Evolutionary conservation across 371 early-diverging fungal species (phyloP).

Genomic region (Mortierella sp.): DNA sequence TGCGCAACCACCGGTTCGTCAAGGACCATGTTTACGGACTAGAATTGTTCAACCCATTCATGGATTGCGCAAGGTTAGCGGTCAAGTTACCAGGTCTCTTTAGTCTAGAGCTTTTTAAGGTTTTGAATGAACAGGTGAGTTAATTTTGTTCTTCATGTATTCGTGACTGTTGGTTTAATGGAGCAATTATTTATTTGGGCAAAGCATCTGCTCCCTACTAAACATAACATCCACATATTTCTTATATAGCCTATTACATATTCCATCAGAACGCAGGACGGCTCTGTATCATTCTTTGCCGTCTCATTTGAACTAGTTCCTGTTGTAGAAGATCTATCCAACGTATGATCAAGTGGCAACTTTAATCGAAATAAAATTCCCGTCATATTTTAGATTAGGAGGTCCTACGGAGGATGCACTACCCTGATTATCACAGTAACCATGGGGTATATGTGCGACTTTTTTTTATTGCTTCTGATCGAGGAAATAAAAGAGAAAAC

Average conservation of each 20-base stretch:
- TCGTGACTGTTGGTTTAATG: not conserved
- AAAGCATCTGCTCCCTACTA: not conserved
- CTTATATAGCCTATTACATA: conserved; percentile 27
- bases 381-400: no score
- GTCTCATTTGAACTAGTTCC: conserved; percentile 27
- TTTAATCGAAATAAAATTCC: not conserved
- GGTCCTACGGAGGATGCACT: no score
- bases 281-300: conserved; percentile 16
- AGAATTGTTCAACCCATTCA: conserved; percentile 73
- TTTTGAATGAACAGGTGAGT: conserved; percentile 71
- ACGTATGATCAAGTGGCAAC: not conserved
- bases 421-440: no score
- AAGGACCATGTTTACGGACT: conserved; percentile 67
- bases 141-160: not conserved
- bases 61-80: conserved; percentile 65
- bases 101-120: conserved; percentile 61
- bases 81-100: conserved; percentile 69
- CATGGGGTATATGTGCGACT: no score
- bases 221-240: no score
- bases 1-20: conserved; percentile 51
- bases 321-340: conserved; percentile 16
- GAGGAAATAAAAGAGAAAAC: no score
- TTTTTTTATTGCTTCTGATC: no score
- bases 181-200: not conserved
- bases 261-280: conserved; percentile 19